Conservation (phyloP, 306 rosid species). For the Prunus campanulata region DNA sequence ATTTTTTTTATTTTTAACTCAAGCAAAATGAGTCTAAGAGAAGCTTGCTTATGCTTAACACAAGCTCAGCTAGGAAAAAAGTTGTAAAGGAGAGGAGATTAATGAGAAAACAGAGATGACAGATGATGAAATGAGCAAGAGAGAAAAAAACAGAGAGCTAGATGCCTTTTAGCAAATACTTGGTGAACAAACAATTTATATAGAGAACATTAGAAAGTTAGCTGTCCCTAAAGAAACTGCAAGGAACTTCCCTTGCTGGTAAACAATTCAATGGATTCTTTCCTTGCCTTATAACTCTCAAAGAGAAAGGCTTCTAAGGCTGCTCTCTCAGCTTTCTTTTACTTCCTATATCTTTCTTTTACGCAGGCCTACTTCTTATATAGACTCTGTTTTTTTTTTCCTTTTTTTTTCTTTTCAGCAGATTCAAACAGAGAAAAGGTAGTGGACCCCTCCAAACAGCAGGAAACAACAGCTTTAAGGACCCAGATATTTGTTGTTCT, state of each 20-base stretch:
- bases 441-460: conserved; percentile 35
- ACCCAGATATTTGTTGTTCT: conserved; percentile 1
- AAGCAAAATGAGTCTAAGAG: too few relatives aligned
- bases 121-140: not conserved
- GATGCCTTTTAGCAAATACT: not conserved
- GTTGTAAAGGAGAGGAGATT: too few relatives aligned
- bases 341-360: conserved; percentile 31
- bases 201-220: not conserved
- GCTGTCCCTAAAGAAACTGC: conserved; percentile 36
- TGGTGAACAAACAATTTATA: not conserved
- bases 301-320: conserved; percentile 28
- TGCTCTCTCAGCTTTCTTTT: conserved; percentile 28
- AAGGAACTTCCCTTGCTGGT: conserved; percentile 36
- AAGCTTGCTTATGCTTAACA: too few relatives aligned
- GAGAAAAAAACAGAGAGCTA: not conserved
- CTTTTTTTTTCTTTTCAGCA: not conserved
- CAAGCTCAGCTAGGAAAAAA: not conserved
- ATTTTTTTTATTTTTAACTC: too few relatives aligned
- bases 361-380: conserved; percentile 45
- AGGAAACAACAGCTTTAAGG: conserved; percentile 3
- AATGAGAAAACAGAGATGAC: not conserved
- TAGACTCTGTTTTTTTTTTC: not conserved
- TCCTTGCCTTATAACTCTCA: conserved; percentile 48
- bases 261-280: conserved; percentile 42
- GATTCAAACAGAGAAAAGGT: conserved; percentile 46